phyloP scores from a whole-genome alignment of 2,329 filamentous ascomycete genomes.

The Colletotrichum lini region DNA sequence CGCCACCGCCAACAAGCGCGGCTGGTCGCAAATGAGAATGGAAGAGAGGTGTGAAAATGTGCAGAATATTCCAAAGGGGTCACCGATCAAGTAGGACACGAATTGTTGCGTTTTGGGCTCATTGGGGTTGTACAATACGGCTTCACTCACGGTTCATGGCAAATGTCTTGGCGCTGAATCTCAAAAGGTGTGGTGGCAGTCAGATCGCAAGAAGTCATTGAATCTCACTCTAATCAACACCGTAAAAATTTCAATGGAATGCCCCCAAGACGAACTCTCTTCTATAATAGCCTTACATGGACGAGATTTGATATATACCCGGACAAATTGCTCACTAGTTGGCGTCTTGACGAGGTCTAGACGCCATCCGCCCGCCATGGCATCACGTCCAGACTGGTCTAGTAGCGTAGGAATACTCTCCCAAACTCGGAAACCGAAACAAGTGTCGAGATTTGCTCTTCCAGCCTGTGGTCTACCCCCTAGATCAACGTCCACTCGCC shows the following conservation, averaged over 20 bases:
- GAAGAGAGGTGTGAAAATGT: neutral
- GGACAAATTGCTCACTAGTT: conserved; percentile 1
- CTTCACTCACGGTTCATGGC: neutral
- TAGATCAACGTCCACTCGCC: neutral
- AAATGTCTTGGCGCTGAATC: neutral
- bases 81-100: neutral
- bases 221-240: neutral
- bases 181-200: neutral
- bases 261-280: neutral
- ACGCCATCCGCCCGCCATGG: neutral
- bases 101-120: conserved; percentile 11
- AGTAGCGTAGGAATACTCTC: neutral
- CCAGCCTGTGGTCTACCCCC: neutral
- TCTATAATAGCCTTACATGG: conserved; percentile 3
- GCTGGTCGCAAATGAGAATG: conserved; percentile 34
- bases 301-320: conserved; percentile 15
- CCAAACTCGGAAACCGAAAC: neutral
- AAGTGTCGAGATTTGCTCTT: neutral
- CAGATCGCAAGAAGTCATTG: conserved; percentile 1
- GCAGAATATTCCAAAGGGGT: neutral
- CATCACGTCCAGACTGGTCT: neutral
- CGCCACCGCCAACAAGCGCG: conserved; percentile 35
- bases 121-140: conserved; percentile 11
- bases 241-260: neutral
- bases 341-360: neutral